These are phyloP conservation scores for Solanum ossicruentum DNA, from an alignment of 257 asterid species.

Conservation along the genomic window DNA sequence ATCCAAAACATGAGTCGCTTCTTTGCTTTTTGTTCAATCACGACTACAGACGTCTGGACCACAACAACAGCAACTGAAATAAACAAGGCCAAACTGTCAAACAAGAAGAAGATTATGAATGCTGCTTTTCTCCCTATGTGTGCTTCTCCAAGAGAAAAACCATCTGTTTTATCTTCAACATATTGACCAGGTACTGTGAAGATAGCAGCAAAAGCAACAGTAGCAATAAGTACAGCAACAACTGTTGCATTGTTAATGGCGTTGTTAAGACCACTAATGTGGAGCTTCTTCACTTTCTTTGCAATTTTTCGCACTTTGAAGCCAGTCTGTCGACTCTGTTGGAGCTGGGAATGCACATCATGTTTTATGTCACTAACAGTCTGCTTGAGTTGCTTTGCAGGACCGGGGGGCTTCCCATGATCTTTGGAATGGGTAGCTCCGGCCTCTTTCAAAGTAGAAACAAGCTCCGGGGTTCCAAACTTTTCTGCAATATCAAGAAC, in stretches of 20 bases:
- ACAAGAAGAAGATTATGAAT: conserved; percentile 69
- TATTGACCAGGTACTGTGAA: conserved; percentile 93
- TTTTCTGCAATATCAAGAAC: conserved; percentile 75
- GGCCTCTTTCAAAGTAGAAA: conserved; percentile 34
- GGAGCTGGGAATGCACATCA: conserved; percentile 86
- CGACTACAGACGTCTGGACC: conserved; percentile 87
- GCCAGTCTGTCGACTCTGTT: conserved; percentile 91
- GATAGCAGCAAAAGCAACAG: conserved; percentile 91
- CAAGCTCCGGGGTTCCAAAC: conserved; percentile 54
- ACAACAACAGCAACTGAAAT: conserved; percentile 94
- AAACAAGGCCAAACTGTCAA: conserved; percentile 69
- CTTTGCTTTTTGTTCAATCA: conserved; percentile 87
- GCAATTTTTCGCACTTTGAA: conserved; percentile 80
- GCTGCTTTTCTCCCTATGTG: conserved; percentile 60
- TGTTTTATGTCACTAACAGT: conserved; percentile 93
- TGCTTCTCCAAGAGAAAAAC: conserved; percentile 63
- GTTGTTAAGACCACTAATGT: conserved; percentile 84
- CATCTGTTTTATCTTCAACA: conserved; percentile 25
- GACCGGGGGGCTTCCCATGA: conserved; percentile 62
- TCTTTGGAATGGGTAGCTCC: conserved; percentile 87
- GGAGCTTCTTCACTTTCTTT: conserved; percentile 88
- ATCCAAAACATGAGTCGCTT: conserved; percentile 79
- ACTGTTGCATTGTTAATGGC: conserved; percentile 90
- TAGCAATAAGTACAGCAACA: conserved; percentile 89
- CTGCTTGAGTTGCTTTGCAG: conserved; percentile 92